These are phyloP conservation scores for Lentinus polychrous DNA, from an alignment of 1,284 basidiomycete genomes.

Conservation along the genomic window DNA sequence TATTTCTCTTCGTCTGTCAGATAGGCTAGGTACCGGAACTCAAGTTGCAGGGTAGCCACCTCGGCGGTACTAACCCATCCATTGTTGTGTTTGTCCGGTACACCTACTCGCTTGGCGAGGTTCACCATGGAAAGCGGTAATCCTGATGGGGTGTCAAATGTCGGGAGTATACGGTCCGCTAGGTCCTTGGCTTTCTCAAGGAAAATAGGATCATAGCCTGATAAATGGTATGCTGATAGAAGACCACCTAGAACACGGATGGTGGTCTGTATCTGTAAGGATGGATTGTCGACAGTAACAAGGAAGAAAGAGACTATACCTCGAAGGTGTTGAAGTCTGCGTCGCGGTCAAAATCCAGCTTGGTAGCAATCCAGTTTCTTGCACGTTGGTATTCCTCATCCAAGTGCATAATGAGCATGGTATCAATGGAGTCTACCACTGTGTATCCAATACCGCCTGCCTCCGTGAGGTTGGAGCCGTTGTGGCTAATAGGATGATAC, in stretches of 20 bases:
- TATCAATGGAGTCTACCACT: constrained; percentile 80
- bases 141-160: constrained; percentile 77
- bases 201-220: constrained; percentile 53
- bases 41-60: constrained; percentile 79
- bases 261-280: constrained; percentile 46
- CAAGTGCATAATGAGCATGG: constrained; percentile 82
- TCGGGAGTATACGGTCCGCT: constrained; percentile 80
- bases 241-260: constrained; percentile 81
- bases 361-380: constrained; percentile 67
- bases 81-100: constrained; percentile 58
- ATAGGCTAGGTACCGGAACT: constrained; percentile 84
- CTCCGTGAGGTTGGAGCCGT: constrained; percentile 70
- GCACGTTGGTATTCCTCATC: constrained; percentile 76
- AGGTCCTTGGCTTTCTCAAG: constrained; percentile 76
- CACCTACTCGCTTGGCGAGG: constrained; percentile 57
- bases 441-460: constrained; percentile 83
- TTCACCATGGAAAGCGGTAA: constrained; percentile 81
- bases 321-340: constrained; percentile 89
- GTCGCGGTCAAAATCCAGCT: constrained; percentile 74
- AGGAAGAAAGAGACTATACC: constrained; percentile 36
- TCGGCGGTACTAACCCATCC: constrained; percentile 80
- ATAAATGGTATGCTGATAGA: constrained; percentile 77
- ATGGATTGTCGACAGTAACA: neutral
- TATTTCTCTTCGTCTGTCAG: constrained; percentile 74
- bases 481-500: constrained; percentile 74